Evolutionary conservation across 1,284 basidiomycete species (phyloP).

Genomic region (Phlebopus sp.): DNA sequence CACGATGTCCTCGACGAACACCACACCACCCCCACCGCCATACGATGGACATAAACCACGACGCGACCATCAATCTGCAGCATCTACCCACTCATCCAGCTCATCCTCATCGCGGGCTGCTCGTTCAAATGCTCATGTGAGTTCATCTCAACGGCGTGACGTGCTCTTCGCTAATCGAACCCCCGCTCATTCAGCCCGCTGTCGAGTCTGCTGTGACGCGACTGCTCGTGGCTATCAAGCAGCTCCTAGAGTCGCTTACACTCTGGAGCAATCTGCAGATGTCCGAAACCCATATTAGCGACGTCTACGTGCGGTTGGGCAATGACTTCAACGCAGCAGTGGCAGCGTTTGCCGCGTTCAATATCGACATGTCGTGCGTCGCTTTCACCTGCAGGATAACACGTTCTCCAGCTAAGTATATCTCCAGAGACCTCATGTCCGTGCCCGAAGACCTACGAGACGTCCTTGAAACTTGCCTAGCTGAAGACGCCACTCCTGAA

Average conservation of each 20-base stretch:
- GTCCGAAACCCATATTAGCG: slow-evolving; percentile 85
- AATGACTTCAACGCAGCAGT: slow-evolving; percentile 97
- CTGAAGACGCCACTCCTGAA: slow-evolving; percentile 84
- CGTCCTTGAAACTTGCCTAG: slow-evolving; percentile 87
- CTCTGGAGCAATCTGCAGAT: slow-evolving; percentile 81
- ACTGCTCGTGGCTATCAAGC: slow-evolving; percentile 92
- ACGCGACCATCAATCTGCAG: slow-evolving; percentile 44
- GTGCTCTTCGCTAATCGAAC: slow-evolving; percentile 1
- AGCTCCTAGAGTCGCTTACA: slow-evolving; percentile 88
- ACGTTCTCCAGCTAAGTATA: slow-evolving; percentile 16
- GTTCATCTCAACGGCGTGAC: slow-evolving; percentile 6
- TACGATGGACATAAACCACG: slow-evolving; percentile 39
- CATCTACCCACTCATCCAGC: slow-evolving; percentile 37
- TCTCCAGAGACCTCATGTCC: slow-evolving; percentile 74
- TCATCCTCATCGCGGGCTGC: slow-evolving; percentile 28
- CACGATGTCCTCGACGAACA: slow-evolving; percentile 20
- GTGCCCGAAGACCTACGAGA: slow-evolving; percentile 89
- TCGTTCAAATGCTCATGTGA: slow-evolving; percentile 27
- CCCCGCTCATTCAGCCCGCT: slow-evolving; percentile 47
- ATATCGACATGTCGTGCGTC: slow-evolving; percentile 91
- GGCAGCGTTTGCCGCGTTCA: slow-evolving; percentile 80
- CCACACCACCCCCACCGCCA: slow-evolving; percentile 10
- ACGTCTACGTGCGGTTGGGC: slow-evolving; percentile 94
- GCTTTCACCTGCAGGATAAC: slow-evolving; percentile 10
- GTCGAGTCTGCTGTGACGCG: slow-evolving; percentile 93